Evolutionary conservation across 768 basidiomycete species (phyloP), one percentile per base, ranked within the genome.

Genomic region (Tulasnella sp.): DNA sequence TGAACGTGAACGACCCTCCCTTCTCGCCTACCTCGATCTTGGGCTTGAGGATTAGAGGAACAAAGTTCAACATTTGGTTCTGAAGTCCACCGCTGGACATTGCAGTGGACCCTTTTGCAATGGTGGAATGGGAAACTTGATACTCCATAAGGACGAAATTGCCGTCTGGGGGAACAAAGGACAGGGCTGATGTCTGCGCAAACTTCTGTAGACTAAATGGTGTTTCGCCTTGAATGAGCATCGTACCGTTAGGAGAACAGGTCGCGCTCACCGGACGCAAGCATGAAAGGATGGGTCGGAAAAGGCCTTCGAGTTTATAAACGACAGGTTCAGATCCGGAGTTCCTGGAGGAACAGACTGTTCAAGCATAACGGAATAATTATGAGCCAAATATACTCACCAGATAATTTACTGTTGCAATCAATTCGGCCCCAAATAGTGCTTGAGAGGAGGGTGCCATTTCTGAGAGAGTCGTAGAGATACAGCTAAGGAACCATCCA

Each of bases 101-200:
- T 77, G 79, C 89, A 29, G 58, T 64, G 84, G 25, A 89, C 86
- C 42, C 89, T 80, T 12, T 74, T 25, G 81, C 79, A 81, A 81
- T 31, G 82, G 79, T 37, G 11, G 83, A 76, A 22, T 82, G 80
- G 45, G 82, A 79, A n/a, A 86, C 77, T 74, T 91, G 91, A 81
- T 97, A 98, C 79, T 95, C 92, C 81, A 91, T 88, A 25, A 97
- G 85, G 9, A 87, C 87, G 83, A 97, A 98, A 72, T 88, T 88
- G 3, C 96, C 96, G 80, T 98, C 96, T 5, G 96, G 96, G 7
- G 96, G 96, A 29, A 98, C 89, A 81, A 98, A 98, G 1, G 96
- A 97, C 54, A 98, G 22, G n/a, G 52, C 8, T 29, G 84, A 0
- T 86, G 83, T 80, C 89, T 91, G 80, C 93, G 90, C 49, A 90